phyloP scores from a whole-genome alignment of 768 basidiomycete species.

The Podaxis sp. region DNA sequence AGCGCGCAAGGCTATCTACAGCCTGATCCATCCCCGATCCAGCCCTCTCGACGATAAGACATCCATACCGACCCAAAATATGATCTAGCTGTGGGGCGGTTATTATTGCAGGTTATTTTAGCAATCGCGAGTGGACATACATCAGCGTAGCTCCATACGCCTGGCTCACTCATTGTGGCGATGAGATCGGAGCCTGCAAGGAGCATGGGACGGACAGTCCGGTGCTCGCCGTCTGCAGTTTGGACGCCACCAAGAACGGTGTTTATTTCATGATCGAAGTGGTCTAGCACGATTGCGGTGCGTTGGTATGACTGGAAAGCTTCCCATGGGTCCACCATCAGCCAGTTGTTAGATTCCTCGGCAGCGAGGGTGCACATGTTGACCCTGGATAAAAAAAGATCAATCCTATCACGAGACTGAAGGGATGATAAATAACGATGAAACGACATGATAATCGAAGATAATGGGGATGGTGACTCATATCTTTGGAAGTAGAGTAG shows the following conservation, averaged over 20 bases:
- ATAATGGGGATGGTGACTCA: neutral
- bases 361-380: conserved; percentile 89
- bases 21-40: conserved; percentile 90
- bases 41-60: conserved; percentile 92
- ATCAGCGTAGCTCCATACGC: conserved; percentile 95
- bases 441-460: conserved; percentile 14
- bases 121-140: conserved; percentile 48
- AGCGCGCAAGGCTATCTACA: conserved; percentile 69
- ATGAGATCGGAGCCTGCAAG: conserved; percentile 98
- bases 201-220: conserved; percentile 83
- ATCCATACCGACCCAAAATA: conserved; percentile 93
- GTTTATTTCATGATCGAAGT: conserved; percentile 96
- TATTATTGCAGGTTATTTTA: conserved; percentile 5
- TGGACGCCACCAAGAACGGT: conserved; percentile 75
- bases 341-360: conserved; percentile 87
- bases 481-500: neutral
- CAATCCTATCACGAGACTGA: conserved; percentile 23
- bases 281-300: conserved; percentile 96
- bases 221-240: conserved; percentile 71
- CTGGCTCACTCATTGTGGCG: conserved; percentile 96
- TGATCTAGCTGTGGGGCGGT: conserved; percentile 72
- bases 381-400: conserved; percentile 49
- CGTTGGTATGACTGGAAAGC: conserved; percentile 93
- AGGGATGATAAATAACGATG: conserved; percentile 15
- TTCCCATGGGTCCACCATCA: conserved; percentile 99